A percentile compares a stretch with the other conserved stretches of the same genome.
These are phyloP conservation scores for Citrus sp. DNA, from an alignment of 345 rosid genomes.

Conservation along the genomic window DNA sequence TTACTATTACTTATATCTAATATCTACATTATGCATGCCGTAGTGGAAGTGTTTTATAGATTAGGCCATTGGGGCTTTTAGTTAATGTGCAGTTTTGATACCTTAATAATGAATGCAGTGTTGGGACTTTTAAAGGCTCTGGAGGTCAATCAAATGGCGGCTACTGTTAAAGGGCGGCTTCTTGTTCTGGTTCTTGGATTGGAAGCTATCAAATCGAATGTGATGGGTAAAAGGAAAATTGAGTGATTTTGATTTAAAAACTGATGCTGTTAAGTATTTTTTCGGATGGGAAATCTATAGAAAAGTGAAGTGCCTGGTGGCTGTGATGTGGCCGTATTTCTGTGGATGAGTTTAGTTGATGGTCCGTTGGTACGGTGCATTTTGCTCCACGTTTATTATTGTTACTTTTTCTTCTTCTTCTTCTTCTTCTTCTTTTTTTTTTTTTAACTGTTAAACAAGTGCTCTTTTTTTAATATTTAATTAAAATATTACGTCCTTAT, in stretches of 20 bases:
- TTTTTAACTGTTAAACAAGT: neutral
- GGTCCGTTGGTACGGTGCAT: neutral
- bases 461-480: too few relatives aligned
- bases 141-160: constrained; percentile 18
- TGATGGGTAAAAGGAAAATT: too few relatives aligned
- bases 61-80: too few relatives aligned
- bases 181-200: neutral
- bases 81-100: constrained; percentile 8
- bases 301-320: neutral
- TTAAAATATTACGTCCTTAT: too few relatives aligned
- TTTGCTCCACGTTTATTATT: too few relatives aligned
- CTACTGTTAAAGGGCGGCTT: constrained; percentile 15
- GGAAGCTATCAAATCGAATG: constrained; percentile 13
- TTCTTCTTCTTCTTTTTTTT: too few relatives aligned
- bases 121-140: neutral
- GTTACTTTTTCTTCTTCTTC: too few relatives aligned
- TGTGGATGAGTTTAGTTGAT: neutral
- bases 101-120: constrained; percentile 12
- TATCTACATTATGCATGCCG: too few relatives aligned
- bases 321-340: neutral
- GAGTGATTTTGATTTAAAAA: neutral
- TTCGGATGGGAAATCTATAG: neutral
- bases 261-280: neutral
- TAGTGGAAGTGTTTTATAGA: too few relatives aligned
- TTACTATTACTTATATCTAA: too few relatives aligned